Evolutionary conservation across 352 stramenopile genomes (phyloP), one percentile per base, ranked within the genome.

Genomic region (Globisporangium orthogonon): DNA sequence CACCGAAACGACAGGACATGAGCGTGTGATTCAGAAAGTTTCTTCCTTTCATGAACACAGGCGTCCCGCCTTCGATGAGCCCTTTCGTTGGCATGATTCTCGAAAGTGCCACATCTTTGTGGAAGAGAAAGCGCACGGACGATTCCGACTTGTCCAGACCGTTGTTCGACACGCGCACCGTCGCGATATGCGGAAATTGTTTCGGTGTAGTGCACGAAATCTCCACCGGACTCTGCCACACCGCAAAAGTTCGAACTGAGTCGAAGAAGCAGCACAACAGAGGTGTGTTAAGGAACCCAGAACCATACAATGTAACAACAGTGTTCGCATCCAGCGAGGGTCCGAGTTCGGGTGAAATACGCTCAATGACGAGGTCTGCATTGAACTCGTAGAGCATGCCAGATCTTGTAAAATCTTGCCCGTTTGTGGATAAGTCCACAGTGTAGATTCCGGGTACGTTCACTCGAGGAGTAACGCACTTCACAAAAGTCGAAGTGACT

Each of bases 11-110:
- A 61, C 96, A 99, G 13, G 64, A 65, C 17, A 98, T 67, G 2
- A 82, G 58, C 7, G 87, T 93, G 18, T 87, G 76, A 60, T 97
- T 98, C 28, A 97, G 54, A 60, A 99, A 98, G 60, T 98, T 98
- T 28, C 78, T 76, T 14, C 96, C 96, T 49, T 83, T 82, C 6
- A 98, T 73, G 67, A 98, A 97, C 1, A 98, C 66, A 1, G 94
- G 86, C 3, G 81, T 85, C 23, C 89, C 78, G 44, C 86, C 87
- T 30, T 87, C 64, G 40, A 89, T 83, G 2, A 91, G 67, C 15
- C 87, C 89, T n/a, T 65, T 71, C 9, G 60, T 74, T 2, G 96
- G 95, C 10, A 69, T 70, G 43, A 98, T 60, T 35, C 62, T 70
- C 7, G 84, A 64, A 23, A 98, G 70, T 0, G 80, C 85, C 47